Conservation (phyloP, 805 yeast genomes). For the Sugiyamaella americana region DNA sequence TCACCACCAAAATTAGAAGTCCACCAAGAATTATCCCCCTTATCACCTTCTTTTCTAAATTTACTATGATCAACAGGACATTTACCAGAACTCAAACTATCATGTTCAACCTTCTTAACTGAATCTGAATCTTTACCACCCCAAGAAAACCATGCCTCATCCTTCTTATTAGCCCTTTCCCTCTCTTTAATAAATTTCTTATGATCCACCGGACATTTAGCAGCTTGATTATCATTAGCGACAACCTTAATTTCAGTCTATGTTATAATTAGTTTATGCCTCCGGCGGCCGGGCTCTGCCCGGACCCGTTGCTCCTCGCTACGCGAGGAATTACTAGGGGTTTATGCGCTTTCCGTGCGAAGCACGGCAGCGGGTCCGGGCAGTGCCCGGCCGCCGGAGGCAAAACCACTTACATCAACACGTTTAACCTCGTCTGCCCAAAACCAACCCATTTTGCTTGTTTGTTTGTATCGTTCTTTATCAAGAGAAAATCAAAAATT, state of each 20-base stretch:
- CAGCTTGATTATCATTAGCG: slow-evolving; percentile 4
- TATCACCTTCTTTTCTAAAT: slow-evolving; percentile 17
- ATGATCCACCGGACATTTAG: slow-evolving; percentile 11
- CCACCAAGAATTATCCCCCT: neutral
- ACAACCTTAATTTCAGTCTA: too few relatives aligned
- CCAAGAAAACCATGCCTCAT: too few relatives aligned
- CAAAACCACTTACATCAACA: too few relatives aligned
- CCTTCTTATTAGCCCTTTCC: too few relatives aligned
- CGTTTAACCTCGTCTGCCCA: too few relatives aligned
- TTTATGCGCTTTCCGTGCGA: neutral
- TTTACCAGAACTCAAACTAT: too few relatives aligned
- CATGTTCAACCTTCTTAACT: slow-evolving; percentile 1
- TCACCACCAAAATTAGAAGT: neutral
- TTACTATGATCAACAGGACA: slow-evolving; percentile 41
- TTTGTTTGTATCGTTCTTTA: too few relatives aligned
- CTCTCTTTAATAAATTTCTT: neutral
- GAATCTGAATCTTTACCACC: too few relatives aligned
- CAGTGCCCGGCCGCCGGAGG: neutral
- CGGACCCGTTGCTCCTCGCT: neutral
- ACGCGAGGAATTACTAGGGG: neutral
- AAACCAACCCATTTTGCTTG: slow-evolving; percentile 87
- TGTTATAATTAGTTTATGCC: neutral
- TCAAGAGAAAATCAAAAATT: too few relatives aligned
- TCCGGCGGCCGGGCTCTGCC: neutral
- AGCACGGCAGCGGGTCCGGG: neutral